Conservation (phyloP, 768 basidiomycete genomes). For the Krasilnikovozyma curviuscula region DNA sequence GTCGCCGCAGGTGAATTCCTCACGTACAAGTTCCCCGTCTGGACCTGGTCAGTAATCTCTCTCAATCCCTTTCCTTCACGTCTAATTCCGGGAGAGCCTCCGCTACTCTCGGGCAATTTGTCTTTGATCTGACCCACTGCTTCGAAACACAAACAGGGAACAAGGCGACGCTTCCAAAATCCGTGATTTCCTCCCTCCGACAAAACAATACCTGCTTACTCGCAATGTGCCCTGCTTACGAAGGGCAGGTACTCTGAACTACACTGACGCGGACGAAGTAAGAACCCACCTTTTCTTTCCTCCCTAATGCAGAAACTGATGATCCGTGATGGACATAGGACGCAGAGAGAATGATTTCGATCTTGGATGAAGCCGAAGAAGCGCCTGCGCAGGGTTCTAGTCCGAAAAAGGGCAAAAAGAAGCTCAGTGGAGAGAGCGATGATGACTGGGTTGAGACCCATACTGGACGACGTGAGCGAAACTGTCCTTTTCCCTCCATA, state of each 20-base stretch:
- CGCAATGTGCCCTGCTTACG: slow-evolving; percentile 92
- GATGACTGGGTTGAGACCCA: slow-evolving; percentile 99
- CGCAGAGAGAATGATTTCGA: slow-evolving; percentile 72
- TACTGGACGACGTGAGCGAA: slow-evolving; percentile 47
- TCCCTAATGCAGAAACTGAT: not conserved
- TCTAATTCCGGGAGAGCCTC: too few relatives aligned
- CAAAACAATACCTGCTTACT: slow-evolving; percentile 92
- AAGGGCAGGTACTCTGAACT: slow-evolving; percentile 74
- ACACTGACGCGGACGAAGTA: slow-evolving; percentile 76
- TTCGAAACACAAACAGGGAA: slow-evolving; percentile 41
- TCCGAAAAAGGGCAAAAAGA: slow-evolving; percentile 21
- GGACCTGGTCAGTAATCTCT: slow-evolving; percentile 58
- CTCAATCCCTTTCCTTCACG: too few relatives aligned
- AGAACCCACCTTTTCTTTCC: not conserved
- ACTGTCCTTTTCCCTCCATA: too few relatives aligned
- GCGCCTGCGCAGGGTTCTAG: slow-evolving; percentile 18
- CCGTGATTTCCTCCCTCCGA: slow-evolving; percentile 78
- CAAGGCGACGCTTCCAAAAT: slow-evolving; percentile 68
- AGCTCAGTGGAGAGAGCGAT: slow-evolving; percentile 35
- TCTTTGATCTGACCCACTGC: not conserved
- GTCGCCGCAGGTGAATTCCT: slow-evolving; percentile 95
- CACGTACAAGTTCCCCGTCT: slow-evolving; percentile 93
- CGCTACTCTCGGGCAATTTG: too few relatives aligned
- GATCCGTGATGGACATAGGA: too few relatives aligned
- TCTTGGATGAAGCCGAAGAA: slow-evolving; percentile 35